These are phyloP conservation scores for Lasiodiplodia hormozganensis DNA, from an alignment of 2,329 filamentous ascomycete species.

Conservation along the genomic window DNA sequence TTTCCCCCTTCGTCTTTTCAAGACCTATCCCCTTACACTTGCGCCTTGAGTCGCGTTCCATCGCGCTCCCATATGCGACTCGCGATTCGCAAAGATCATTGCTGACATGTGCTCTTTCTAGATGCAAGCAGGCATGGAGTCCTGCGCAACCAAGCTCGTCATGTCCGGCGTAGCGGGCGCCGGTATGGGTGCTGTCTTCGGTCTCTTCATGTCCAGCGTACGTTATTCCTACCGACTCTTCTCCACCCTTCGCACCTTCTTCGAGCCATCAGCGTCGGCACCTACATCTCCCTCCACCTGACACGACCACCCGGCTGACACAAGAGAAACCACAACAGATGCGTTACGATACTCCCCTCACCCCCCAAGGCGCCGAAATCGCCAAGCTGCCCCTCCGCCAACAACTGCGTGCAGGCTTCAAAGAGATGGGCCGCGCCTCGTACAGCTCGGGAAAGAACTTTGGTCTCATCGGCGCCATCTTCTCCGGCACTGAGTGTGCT, in stretches of 20 bases:
- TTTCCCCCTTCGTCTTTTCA: background rate
- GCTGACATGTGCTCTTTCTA: constrained; percentile 44
- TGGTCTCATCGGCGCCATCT: constrained; percentile 88
- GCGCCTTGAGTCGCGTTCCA: background rate
- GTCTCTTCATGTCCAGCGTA: constrained; percentile 97
- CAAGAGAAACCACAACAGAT: constrained; percentile 64
- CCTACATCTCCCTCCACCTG: background rate
- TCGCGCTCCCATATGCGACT: background rate
- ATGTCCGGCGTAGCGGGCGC: constrained; percentile 95
- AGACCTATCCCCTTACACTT: background rate
- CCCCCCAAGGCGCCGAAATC: constrained; percentile 57
- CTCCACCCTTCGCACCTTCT: background rate
- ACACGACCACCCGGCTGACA: background rate
- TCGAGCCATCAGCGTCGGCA: background rate
- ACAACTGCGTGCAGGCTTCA: constrained; percentile 85
- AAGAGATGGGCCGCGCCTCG: constrained; percentile 89
- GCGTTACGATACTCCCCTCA: constrained; percentile 95
- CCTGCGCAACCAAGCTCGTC: constrained; percentile 84
- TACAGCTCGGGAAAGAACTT: constrained; percentile 90
- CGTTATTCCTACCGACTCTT: constrained; percentile 44
- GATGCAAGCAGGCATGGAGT: constrained; percentile 89
- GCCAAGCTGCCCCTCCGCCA: constrained; percentile 77
- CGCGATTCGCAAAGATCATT: background rate
- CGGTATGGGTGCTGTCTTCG: constrained; percentile 90
- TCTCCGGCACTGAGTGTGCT: constrained; percentile 91